Evolutionary conservation across 176 grass and related monocot species (phyloP).

Genomic region (Carex scoparia): DNA sequence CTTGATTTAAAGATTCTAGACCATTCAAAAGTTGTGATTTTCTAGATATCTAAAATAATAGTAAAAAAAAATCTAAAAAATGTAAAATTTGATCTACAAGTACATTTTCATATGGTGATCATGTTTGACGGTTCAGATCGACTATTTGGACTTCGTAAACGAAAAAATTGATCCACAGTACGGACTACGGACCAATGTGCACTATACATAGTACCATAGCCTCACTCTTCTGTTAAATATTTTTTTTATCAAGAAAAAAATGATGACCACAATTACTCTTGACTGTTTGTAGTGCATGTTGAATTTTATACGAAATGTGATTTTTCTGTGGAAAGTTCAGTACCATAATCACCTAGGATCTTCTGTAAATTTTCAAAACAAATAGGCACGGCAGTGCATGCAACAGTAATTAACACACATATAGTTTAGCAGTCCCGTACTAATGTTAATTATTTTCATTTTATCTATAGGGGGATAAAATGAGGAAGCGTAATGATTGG

Average conservation of each 20-base stretch:
- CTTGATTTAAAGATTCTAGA: no score
- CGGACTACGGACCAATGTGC: no score
- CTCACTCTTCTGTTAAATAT: no score
- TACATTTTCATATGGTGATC: no score
- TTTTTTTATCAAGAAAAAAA: not conserved
- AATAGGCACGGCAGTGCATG: not conserved
- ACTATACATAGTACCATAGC: no score
- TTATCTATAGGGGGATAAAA: slow-evolving; percentile 59
- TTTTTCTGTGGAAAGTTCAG: not conserved
- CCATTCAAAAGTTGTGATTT: no score
- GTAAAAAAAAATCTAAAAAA: no score
- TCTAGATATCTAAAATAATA: no score
- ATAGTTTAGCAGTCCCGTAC: not conserved
- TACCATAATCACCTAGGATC: not conserved
- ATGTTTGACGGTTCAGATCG: no score
- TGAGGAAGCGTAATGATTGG: slow-evolving; percentile 73
- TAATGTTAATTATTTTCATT: not conserved
- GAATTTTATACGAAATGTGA: not conserved
- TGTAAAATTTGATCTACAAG: no score
- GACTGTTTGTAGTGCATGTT: not conserved
- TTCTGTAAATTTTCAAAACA: not conserved
- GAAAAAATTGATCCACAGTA: no score
- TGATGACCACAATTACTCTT: not conserved
- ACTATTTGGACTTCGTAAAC: no score
- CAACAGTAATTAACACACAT: not conserved